Evolutionary conservation across 768 basidiomycete species (phyloP).

Genomic region (Lanmaoa pseudosensibilis): DNA sequence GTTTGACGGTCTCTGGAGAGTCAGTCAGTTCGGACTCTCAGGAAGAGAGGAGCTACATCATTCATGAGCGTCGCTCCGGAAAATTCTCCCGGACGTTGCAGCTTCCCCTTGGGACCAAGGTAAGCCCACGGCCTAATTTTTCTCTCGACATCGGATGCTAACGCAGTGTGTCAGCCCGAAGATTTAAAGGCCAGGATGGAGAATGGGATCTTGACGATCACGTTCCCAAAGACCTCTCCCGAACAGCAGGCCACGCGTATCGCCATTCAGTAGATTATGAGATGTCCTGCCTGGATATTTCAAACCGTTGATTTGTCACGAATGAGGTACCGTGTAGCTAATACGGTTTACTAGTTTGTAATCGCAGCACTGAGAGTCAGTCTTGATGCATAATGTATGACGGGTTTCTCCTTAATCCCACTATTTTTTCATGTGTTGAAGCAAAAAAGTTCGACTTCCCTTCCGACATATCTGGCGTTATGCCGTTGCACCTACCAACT

Average conservation of each 20-base stretch:
- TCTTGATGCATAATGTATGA: neutral
- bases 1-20: conserved; percentile 50
- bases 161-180: conserved; percentile 33
- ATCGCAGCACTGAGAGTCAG: too few relatives aligned
- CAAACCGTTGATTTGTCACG: neutral
- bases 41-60: conserved; percentile 39
- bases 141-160: neutral
- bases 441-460: too few relatives aligned
- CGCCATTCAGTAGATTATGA: conserved; percentile 15
- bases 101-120: conserved; percentile 50
- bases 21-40: conserved; percentile 30
- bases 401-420: neutral
- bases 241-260: conserved; percentile 46
- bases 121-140: conserved; percentile 11
- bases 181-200: conserved; percentile 50
- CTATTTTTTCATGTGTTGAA: neutral
- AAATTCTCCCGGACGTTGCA: conserved; percentile 47
- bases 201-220: conserved; percentile 46
- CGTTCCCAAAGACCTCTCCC: conserved; percentile 44
- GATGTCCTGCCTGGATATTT: neutral
- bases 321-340: neutral
- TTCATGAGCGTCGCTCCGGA: conserved; percentile 46
- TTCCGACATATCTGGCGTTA: too few relatives aligned
- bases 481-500: too few relatives aligned
- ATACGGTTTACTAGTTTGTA: neutral